Base-by-base conservation (phyloP, 2,329 filamentous ascomycete species). In the Fusarium fujikuroi region DNA sequence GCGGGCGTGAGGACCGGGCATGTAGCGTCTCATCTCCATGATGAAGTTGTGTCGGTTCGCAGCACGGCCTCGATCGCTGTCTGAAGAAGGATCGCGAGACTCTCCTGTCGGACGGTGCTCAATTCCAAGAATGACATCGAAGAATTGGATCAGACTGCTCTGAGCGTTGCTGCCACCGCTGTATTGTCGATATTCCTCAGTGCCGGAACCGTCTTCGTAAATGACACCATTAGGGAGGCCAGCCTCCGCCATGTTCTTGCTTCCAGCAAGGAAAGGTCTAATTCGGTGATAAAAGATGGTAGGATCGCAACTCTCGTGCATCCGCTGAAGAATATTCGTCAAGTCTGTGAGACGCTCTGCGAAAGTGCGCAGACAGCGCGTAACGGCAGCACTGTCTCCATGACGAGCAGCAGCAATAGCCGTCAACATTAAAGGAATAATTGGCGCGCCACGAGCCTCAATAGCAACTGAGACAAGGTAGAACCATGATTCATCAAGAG, bases 401-500 rank as follows among this genome's bases (percentile, higher is more conserved):
- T 87, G 84, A 56, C 94, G 90, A 28, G 92, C 95, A 40, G 95
- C 95, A 59, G 89, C 87, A 64, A 99, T 95, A 52, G 96, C 96
- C 44, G 91, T 88, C 46, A 99, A 86, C 94, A 98, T 97, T 66
- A 97, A 85, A 1, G 95, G 91, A 60, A 99, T 91, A 65, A 95
- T 93, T 7, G 95, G 93, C 1, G 92, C 96, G 32, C 94, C 95
- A 63, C 94, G 92, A 61, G 95, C 95, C 83, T 99, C 96, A 73
- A 99, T 98, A 70, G 95, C 96, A 7, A 98, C 93, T 1, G 95
- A 98, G 59, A 98, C 91, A 18, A 99, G 87, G 81, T 98, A 99
- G 81, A 99, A 99, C 96, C 96, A 99, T 71, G 96, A 97, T 84
- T 99, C 96, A 80, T 99, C 96, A 62, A 97, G 86, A 12, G 95